A percentile compares a stretch with the other conserved stretches of the same genome.
phyloP scores from a whole-genome alignment of 2,329 filamentous ascomycete species.

The Rosellinia necatrix region DNA sequence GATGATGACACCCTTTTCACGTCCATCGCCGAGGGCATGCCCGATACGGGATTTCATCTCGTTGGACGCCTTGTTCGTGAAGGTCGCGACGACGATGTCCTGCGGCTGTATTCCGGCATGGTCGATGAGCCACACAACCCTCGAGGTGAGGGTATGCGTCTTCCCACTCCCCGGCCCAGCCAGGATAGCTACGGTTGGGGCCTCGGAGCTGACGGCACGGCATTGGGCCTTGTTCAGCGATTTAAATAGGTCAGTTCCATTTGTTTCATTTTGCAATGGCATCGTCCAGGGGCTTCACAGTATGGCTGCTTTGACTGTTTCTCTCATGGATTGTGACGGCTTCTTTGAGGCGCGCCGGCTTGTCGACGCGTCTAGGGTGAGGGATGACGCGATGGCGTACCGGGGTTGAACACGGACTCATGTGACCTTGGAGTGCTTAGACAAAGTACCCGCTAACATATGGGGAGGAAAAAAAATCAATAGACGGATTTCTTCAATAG shows the following conservation, averaged over 20 bases:
- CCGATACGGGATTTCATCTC: slow-evolving; percentile 93
- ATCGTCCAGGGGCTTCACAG: slow-evolving; percentile 25
- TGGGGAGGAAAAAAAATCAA: no score
- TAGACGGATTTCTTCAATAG: no score
- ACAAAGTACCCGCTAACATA: no score
- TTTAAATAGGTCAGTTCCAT: slow-evolving; percentile 49
- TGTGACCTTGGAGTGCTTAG: slow-evolving; percentile 17
- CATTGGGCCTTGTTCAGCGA: slow-evolving; percentile 61
- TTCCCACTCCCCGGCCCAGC: slow-evolving; percentile 79
- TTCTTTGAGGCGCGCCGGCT: not conserved
- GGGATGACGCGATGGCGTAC: slow-evolving; percentile 11
- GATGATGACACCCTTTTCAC: slow-evolving; percentile 77
- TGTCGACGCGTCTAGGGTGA: slow-evolving; percentile 21
- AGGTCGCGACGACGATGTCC: slow-evolving; percentile 93
- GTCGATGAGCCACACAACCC: slow-evolving; percentile 85
- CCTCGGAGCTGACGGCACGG: slow-evolving; percentile 58
- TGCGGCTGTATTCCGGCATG: slow-evolving; percentile 74
- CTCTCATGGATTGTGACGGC: not conserved
- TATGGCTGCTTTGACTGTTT: not conserved
- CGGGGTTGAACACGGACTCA: slow-evolving; percentile 21
- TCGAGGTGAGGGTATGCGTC: slow-evolving; percentile 91
- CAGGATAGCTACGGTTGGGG: slow-evolving; percentile 66
- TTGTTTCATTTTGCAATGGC: slow-evolving; percentile 28
- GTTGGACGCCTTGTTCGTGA: slow-evolving; percentile 90
- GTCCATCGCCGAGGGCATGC: slow-evolving; percentile 75